Evolutionary conservation across 192 early-diverging fungal genomes (phyloP).

Genomic region (Coemansia sp.): DNA sequence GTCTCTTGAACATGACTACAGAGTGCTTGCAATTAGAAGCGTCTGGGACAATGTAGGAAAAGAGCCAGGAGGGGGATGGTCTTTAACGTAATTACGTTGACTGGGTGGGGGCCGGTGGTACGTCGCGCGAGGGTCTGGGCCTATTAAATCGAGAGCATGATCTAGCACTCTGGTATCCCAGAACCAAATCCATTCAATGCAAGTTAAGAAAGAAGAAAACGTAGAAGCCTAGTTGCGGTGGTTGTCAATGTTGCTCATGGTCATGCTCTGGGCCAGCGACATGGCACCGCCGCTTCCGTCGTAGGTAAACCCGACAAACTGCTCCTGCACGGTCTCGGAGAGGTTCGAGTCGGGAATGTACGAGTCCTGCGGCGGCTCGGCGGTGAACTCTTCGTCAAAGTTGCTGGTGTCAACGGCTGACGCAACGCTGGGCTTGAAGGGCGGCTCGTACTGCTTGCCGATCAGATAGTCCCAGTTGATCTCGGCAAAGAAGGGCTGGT

Average conservation of each 20-base stretch:
- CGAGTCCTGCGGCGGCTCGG: constrained; percentile 88
- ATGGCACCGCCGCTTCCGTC: constrained; percentile 72
- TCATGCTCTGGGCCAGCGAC: constrained; percentile 56
- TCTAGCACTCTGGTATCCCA: too few relatives aligned
- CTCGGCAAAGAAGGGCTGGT: constrained; percentile 87
- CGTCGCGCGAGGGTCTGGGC: neutral
- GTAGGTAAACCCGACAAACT: constrained; percentile 94
- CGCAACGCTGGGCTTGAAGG: constrained; percentile 87
- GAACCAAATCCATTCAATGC: neutral
- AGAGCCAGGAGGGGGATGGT: too few relatives aligned
- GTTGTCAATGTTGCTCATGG: constrained; percentile 48
- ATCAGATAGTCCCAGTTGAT: constrained; percentile 89
- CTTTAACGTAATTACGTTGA: too few relatives aligned
- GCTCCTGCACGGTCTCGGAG: constrained; percentile 85
- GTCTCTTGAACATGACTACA: constrained; percentile 29
- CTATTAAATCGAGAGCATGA: neutral
- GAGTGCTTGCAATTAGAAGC: neutral
- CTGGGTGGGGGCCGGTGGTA: too few relatives aligned
- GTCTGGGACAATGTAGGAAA: too few relatives aligned
- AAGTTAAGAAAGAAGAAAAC: neutral
- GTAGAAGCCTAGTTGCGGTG: constrained; percentile 21
- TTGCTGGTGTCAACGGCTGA: constrained; percentile 92
- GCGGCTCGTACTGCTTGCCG: constrained; percentile 86
- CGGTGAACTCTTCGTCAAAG: constrained; percentile 97
- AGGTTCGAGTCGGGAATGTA: constrained; percentile 75